Conservation (phyloP, 1,284 basidiomycete species). For the Ustilago curta region DNA sequence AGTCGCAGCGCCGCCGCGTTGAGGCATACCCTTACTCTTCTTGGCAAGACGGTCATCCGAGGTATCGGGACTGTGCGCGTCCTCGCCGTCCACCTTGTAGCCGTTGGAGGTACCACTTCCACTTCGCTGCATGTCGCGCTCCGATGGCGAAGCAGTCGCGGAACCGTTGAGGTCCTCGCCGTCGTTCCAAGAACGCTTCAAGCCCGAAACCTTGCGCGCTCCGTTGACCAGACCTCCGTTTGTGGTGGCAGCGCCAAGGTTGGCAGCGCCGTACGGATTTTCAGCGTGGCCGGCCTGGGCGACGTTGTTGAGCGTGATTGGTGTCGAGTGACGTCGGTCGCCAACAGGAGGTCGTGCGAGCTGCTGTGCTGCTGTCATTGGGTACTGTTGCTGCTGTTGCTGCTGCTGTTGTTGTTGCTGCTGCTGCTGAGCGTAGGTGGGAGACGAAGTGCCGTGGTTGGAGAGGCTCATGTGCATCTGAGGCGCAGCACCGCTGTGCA, state of each 20-base stretch:
- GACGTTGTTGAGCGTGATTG: constrained; percentile 47
- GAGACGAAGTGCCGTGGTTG: constrained; percentile 48
- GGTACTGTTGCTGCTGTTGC: constrained; percentile 42
- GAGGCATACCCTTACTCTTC: constrained; percentile 46
- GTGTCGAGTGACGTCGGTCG: constrained; percentile 50
- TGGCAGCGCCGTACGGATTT: constrained; percentile 44
- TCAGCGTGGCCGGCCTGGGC: constrained; percentile 32
- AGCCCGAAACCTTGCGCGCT: constrained; percentile 48
- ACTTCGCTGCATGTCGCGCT: constrained; percentile 54
- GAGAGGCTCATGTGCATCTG: constrained; percentile 55
- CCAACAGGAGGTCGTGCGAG: constrained; percentile 34
- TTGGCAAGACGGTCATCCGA: constrained; percentile 44
- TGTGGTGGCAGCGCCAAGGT: constrained; percentile 29
- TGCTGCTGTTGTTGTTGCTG: constrained; percentile 40
- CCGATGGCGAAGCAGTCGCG: constrained; percentile 42
- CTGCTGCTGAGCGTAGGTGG: constrained; percentile 41
- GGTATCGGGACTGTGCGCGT: constrained; percentile 46
- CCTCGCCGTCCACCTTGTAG: constrained; percentile 52
- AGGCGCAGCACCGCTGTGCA: constrained; percentile 44
- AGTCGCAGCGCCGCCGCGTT: constrained; percentile 14
- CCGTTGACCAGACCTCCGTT: constrained; percentile 41
- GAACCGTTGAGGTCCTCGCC: constrained; percentile 47
- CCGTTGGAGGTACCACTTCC: constrained; percentile 44
- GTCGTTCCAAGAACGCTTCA: constrained; percentile 54
- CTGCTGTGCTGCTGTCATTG: constrained; percentile 47